Evolutionary conservation across 306 rosid genomes (phyloP), one percentile per base, ranked within the genome.

Genomic region (Dicorynia guianensis): DNA sequence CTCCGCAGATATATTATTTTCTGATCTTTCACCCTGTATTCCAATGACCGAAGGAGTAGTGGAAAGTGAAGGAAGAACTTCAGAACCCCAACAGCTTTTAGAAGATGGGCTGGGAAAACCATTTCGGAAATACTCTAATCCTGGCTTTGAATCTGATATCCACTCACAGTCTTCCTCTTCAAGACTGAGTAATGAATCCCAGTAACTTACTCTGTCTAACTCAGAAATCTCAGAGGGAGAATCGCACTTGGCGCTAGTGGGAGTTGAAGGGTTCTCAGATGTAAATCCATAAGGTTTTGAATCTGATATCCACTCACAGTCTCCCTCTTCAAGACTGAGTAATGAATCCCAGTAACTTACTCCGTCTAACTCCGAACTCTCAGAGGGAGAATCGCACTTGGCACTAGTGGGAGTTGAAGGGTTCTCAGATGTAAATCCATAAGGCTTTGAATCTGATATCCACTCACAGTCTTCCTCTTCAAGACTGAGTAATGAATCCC

Each of bases 301-400:
- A 71, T 74, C 84, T 35, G 81, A 75, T 55, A 83, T 79, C 87
- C 82, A 80, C 36, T 63, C 78, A 10, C 42, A 50, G 36, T 81
- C 90, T 74, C 83, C 87, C 6, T 53, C 73, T 40, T 85, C 87
- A 59, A 85, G 84, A 77, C 42, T 60, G 39, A 86, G 47, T 15
- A 89, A 82, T 19, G 90, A 82, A 17, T 69, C 57, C 67, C 12
- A 11, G 54, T 63, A 81, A 68, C 77, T 56, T 7, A 20, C 71
- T 63, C 38, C 71, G 20, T 84, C 85, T 3, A 66, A 72, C 61
- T 74, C 76, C 0, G 62, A 79, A 68, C 72, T 63, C 60, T 68
- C 73, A 0, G 81, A 70, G 15, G 8, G 52, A 72, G 67, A 55
- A 40, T 56, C 77, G 7, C 13, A 69, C 56, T 58, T 62, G 42